Evolutionary conservation across 2,329 filamentous ascomycete species (phyloP).

Genomic region (Sporothrix variecibatus): DNA sequence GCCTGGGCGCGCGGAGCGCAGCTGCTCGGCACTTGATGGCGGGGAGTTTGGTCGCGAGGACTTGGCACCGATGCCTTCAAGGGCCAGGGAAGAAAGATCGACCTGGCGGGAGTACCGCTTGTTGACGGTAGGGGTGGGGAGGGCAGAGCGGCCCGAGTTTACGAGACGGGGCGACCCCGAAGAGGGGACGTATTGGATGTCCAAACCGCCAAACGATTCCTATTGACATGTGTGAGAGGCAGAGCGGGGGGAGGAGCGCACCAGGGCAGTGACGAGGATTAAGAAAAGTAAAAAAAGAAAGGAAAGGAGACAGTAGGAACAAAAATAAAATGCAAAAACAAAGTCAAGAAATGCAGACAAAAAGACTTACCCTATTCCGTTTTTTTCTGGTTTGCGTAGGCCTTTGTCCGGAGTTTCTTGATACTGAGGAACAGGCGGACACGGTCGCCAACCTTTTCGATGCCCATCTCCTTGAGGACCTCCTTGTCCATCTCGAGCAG

Average conservation of each 20-base stretch:
- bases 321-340: background rate
- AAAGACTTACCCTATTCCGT: conserved; percentile 69
- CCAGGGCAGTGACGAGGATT: conserved; percentile 20
- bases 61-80: conserved; percentile 52
- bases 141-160: conserved; percentile 52
- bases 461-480: conserved; percentile 94
- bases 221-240: conserved; percentile 40
- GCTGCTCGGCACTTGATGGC: conserved; percentile 53
- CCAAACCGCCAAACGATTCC: conserved; percentile 83
- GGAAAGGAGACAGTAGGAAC: too few species aligned
- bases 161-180: conserved; percentile 65
- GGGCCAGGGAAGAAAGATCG: conserved; percentile 48
- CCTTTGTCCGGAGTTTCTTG: conserved; percentile 77
- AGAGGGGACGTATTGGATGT: conserved; percentile 63
- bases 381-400: conserved; percentile 78
- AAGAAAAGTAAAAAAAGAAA: background rate
- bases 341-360: background rate
- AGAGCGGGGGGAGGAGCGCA: conserved; percentile 4
- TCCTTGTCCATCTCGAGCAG: conserved; percentile 96
- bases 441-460: conserved; percentile 95
- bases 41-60: conserved; percentile 73
- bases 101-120: conserved; percentile 67
- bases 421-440: conserved; percentile 87
- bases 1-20: conserved; percentile 52
- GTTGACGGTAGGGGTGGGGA: conserved; percentile 50